A percentile compares a stretch with the other conserved stretches of the same genome.
These are phyloP conservation scores for Neopestalotiopsis clavispora DNA, from an alignment of 2,329 filamentous ascomycete genomes.

Conservation along the genomic window DNA sequence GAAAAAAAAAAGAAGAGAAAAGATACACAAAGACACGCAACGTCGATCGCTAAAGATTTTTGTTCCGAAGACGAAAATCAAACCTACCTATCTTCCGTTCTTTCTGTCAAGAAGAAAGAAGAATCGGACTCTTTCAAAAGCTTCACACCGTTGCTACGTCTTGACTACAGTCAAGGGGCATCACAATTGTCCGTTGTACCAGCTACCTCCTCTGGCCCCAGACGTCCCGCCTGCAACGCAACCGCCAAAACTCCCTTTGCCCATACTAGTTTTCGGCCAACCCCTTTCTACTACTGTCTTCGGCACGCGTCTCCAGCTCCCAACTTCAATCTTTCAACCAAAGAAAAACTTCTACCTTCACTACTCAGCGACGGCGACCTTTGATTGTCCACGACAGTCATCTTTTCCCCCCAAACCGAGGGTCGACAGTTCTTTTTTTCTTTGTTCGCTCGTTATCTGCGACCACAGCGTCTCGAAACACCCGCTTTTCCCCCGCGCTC, in stretches of 20 bases:
- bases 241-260: conserved; percentile 5
- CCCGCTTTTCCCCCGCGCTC: background rate
- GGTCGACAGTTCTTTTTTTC: background rate
- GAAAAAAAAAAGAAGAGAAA: conserved; percentile 1
- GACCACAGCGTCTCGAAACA: background rate
- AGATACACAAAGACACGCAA: conserved; percentile 8
- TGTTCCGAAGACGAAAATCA: background rate
- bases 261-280: conserved; percentile 2
- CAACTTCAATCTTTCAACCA: background rate
- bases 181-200: background rate
- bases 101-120: background rate
- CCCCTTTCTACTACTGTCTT: background rate
- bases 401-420: background rate
- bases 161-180: background rate
- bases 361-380: background rate
- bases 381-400: background rate
- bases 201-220: background rate
- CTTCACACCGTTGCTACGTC: background rate
- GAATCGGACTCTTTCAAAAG: background rate
- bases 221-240: conserved; percentile 1
- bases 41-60: conserved; percentile 1
- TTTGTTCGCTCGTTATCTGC: conserved; percentile 12
- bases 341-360: background rate
- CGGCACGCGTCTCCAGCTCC: conserved; percentile 8
- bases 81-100: background rate